Conservation (phyloP, 2,329 filamentous ascomycete species). For the Talaromyces sp. region DNA sequence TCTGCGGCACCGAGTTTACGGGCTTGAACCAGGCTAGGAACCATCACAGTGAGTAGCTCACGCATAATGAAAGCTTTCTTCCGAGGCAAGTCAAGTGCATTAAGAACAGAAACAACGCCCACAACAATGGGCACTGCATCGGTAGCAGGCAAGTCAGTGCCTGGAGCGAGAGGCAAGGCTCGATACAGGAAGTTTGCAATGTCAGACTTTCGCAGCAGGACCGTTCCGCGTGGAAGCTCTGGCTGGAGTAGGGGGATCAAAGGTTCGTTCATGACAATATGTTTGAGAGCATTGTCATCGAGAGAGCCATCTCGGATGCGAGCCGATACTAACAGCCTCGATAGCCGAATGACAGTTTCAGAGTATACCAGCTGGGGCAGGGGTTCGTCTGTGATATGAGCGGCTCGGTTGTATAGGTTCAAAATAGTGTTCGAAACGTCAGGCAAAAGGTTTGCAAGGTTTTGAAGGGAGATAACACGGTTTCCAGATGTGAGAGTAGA, state of each 20-base stretch:
- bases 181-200: constrained; percentile 68
- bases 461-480: constrained; percentile 49
- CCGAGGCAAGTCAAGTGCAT: constrained; percentile 74
- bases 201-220: constrained; percentile 60
- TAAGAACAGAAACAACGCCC: constrained; percentile 84
- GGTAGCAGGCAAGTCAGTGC: constrained; percentile 67
- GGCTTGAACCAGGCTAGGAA: constrained; percentile 84
- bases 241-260: constrained; percentile 38
- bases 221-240: constrained; percentile 38
- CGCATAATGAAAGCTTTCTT: constrained; percentile 91
- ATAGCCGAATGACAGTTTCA: constrained; percentile 59
- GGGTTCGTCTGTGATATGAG: constrained; percentile 56
- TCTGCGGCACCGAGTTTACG: constrained; percentile 93
- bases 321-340: constrained; percentile 56
- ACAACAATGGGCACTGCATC: constrained; percentile 80
- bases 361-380: constrained; percentile 58
- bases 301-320: constrained; percentile 55
- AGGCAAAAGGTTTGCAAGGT: constrained; percentile 56
- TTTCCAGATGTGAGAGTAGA: constrained; percentile 50
- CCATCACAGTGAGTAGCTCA: constrained; percentile 80
- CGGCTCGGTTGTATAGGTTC: constrained; percentile 57
- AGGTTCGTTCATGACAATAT: constrained; percentile 61
- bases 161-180: constrained; percentile 67
- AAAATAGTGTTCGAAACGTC: constrained; percentile 61
- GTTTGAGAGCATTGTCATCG: constrained; percentile 55